Evolutionary conservation across 345 rosid species (phyloP).

Genomic region (Eucalyptus sideroxylon): DNA sequence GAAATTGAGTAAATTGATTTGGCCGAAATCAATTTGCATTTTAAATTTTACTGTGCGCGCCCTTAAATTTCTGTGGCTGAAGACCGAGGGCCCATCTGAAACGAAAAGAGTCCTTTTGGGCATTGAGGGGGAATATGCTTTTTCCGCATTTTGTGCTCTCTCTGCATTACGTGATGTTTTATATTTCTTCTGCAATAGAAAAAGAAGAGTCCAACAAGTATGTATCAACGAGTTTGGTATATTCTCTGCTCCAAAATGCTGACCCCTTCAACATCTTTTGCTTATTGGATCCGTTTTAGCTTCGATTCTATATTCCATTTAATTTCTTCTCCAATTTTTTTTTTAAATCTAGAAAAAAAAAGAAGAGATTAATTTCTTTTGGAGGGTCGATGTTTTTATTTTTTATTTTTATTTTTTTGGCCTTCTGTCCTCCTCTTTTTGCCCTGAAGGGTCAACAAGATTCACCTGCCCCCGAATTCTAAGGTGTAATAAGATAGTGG

Average conservation of each 20-base stretch:
- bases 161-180: not conserved
- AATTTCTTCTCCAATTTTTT: no score
- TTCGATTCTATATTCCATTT: not conserved
- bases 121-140: not conserved
- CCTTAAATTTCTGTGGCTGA: not conserved
- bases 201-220: not conserved
- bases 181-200: not conserved
- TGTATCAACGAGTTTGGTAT: not conserved
- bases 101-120: not conserved
- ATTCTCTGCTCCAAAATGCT: not conserved
- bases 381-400: not conserved
- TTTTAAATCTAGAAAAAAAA: not conserved
- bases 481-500: not conserved
- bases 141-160: not conserved
- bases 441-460: not conserved
- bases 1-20: no score
- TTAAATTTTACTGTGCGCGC: no score
- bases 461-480: not conserved
- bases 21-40: no score
- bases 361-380: not conserved
- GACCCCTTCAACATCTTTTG: not conserved
- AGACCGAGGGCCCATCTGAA: not conserved
- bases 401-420: not conserved
- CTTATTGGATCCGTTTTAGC: not conserved
- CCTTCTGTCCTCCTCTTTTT: not conserved